Evolutionary conservation across 129 eudicot genomes (phyloP), one percentile per base, ranked within the genome.

Genomic region (Chrysanthemum makinoi): DNA sequence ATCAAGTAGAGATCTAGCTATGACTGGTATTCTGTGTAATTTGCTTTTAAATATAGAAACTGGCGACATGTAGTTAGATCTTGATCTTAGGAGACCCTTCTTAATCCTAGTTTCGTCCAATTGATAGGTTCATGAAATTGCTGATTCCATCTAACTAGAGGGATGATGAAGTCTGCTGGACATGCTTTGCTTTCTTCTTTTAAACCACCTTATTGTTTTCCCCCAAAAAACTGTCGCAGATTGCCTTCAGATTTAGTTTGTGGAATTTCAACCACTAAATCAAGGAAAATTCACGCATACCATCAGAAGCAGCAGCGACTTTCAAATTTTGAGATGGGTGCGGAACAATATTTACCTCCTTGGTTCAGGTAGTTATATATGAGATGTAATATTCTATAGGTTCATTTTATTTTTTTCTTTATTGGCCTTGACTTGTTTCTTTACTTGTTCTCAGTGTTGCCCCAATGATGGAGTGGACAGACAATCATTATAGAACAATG

Each of bases 381-480:
- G n/a, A 24, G 26, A 61, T 26, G 50, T 10, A 22, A 13, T 10
- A 58, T 24, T 16, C 26, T 12, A 62, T 55, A 59, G 59, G 44
- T 46, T 79, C 17, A 10, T 67, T 28, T 26, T 60, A 3, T 15
- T 19, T 51, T 13, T 6, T 71, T 54, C 14, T 1, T 17, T 3
- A 44, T 35, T 65, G 61, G 8, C 60, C 20, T 60, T 57, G 51
- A 60, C 18, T 75, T 65, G 46, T 59, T 17, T n/a, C 24, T 22
- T 66, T 64, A 7, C 72, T 65, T 44, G 26, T 73, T 70, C 66
- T 8, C 59, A 94, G 98, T 86, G 84, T 94, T 76, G 97, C 98
- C 80, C 98, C 97, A 22, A 87, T 94, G 98, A 94, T 94, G 98
- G 98, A 94, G 9, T 94, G 91, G 90, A 94, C 98, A 26, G 91